Base-by-base conservation (phyloP, 352 stramenopile genomes). In the Phytophthora megakarya region DNA sequence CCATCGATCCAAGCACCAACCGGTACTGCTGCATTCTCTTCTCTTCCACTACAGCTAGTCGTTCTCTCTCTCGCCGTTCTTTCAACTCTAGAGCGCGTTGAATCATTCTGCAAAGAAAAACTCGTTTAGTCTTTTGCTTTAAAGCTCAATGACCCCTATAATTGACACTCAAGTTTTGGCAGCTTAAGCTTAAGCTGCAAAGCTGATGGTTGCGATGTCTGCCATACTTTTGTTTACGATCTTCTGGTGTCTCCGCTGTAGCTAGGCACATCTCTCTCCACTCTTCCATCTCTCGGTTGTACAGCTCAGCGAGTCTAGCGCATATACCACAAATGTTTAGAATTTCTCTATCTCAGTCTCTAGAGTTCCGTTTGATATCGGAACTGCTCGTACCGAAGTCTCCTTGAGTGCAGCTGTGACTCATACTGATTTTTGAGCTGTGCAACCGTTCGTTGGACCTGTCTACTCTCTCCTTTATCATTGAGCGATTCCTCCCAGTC, bases 401-500 rank as follows among this genome's bases (percentile, higher is more conserved):
- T 75, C 7, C 82, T 64, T 11, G 75, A 88, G 44, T 91, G 82
- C 15, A 93, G 67, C 28, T 90, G 65, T 19, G 82, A 90, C 63
- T 93, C 84, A 37, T 89, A 72, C 56, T 93, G 82, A 44, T 92
- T 90, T 62, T 86, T 87, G 22, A 93, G 63, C n/a, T 67, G 73
- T 8, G 46, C 30, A 13, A 85, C 61, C 21, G 73, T 68, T 22
- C 72, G 70, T 33, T 84, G 70, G 16, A 90, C 64, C 21, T 89
- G 66, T 16, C 71, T 75, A 19, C n/a, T 50, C 21, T 90, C 78
- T 1, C 73, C 57, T 56, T 89, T 89, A 5, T 75, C 61, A 15
- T 84, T 65, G 9, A 90, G 67, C 33, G 79, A 70, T 38, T 89
- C 76, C 45, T 93, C 84, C 84, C 84, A 93, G 18, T 92, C 78